Conservation (phyloP, 2,329 filamentous ascomycete genomes). For the Verticillium nubilum region DNA sequence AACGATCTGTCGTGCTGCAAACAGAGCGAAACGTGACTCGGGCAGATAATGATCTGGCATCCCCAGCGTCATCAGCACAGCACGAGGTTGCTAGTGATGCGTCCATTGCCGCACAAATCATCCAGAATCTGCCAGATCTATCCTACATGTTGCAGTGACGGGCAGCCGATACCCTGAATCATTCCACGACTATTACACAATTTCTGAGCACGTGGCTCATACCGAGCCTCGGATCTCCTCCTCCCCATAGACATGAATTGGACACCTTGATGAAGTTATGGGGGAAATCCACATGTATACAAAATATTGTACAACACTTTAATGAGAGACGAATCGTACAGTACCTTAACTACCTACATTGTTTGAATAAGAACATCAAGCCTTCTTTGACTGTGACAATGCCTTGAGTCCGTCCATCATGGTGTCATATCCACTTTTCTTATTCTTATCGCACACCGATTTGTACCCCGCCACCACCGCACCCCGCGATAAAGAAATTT, state of each 20-base stretch:
- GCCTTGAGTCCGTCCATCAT: neutral
- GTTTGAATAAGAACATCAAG: too few relatives aligned
- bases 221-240: too few relatives aligned
- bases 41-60: neutral
- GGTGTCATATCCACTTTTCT: neutral
- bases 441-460: neutral
- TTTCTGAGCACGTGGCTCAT: too few relatives aligned
- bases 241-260: too few relatives aligned
- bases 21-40: neutral
- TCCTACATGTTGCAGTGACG: slow-evolving; percentile 38
- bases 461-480: neutral
- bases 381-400: too few relatives aligned
- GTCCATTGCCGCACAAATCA: slow-evolving; percentile 24
- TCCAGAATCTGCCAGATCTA: slow-evolving; percentile 33
- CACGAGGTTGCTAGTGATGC: slow-evolving; percentile 19
- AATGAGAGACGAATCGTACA: neutral
- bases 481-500: neutral
- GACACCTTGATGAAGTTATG: too few relatives aligned
- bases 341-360: neutral
- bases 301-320: neutral
- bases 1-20: too few relatives aligned
- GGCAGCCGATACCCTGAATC: neutral
- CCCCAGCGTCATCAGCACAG: neutral
- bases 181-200: neutral
- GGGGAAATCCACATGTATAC: neutral